Evolutionary conservation across 495 filamentous ascomycete genomes (phyloP).

Genomic region (Bacidia gigantensis): DNA sequence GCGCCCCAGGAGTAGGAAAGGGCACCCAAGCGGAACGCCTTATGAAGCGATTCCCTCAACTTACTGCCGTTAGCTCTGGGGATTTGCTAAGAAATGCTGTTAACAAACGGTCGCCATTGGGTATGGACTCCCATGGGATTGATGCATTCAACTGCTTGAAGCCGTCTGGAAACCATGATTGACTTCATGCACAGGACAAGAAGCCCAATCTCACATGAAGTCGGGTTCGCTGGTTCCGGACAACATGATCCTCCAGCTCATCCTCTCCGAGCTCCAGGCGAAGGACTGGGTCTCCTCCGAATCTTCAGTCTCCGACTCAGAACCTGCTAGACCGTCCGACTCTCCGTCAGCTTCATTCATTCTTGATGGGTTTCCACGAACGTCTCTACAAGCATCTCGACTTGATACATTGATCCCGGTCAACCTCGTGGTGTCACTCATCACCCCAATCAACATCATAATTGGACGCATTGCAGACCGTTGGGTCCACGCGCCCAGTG

Average conservation of each 20-base stretch:
- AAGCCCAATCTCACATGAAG: slow-evolving; percentile 78
- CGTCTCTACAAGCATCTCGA: slow-evolving; percentile 58
- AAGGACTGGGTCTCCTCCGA: slow-evolving; percentile 69
- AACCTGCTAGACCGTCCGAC: slow-evolving; percentile 38
- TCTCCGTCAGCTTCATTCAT: slow-evolving; percentile 76
- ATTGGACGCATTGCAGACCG: slow-evolving; percentile 77
- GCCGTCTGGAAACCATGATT: neutral
- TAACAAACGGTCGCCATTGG: slow-evolving; percentile 68
- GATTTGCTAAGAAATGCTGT: slow-evolving; percentile 90
- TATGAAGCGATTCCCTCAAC: slow-evolving; percentile 70
- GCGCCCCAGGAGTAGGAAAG: slow-evolving; percentile 86
- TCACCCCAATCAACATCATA: slow-evolving; percentile 52
- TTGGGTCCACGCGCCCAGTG: slow-evolving; percentile 88
- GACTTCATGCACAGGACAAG: slow-evolving; percentile 45
- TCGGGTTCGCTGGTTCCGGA: slow-evolving; percentile 90
- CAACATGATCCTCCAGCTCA: slow-evolving; percentile 79
- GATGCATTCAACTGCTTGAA: neutral
- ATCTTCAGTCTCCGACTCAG: slow-evolving; percentile 23
- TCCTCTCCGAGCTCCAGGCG: slow-evolving; percentile 68
- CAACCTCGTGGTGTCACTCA: slow-evolving; percentile 64
- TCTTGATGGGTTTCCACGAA: slow-evolving; percentile 92
- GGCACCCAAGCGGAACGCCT: slow-evolving; percentile 88
- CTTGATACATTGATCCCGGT: slow-evolving; percentile 74
- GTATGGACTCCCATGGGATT: slow-evolving; percentile 32
- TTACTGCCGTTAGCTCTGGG: slow-evolving; percentile 86